Percentiles rank a stretch among this genome's conserved stretches.
Conservation (phyloP, 768 basidiomycete genomes). For the Lyophyllum shimeji region DNA sequence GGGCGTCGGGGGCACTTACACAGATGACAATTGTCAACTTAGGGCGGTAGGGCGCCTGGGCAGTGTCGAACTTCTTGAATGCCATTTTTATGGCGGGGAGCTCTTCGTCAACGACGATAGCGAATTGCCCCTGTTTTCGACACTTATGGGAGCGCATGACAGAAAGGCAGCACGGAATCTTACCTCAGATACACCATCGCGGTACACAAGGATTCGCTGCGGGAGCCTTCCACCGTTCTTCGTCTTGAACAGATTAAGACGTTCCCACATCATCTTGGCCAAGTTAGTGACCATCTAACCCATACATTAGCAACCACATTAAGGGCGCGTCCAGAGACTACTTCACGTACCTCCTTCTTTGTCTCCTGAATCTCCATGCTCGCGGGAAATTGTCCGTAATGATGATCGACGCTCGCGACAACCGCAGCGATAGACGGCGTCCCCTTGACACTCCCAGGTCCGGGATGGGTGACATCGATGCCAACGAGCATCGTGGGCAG, state of each 20-base stretch:
- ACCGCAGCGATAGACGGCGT: slow-evolving; percentile 85
- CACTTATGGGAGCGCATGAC: not conserved
- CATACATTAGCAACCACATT: not conserved
- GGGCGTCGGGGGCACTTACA: slow-evolving; percentile 42
- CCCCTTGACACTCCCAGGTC: slow-evolving; percentile 69
- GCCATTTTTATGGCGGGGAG: slow-evolving; percentile 62
- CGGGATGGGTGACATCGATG: slow-evolving; percentile 82
- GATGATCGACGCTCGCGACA: slow-evolving; percentile 69
- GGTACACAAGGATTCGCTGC: slow-evolving; percentile 66
- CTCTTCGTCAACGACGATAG: slow-evolving; percentile 61
- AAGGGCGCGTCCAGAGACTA: not conserved
- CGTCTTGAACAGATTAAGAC: slow-evolving; percentile 51
- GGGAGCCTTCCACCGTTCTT: slow-evolving; percentile 58
- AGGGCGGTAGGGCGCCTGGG: slow-evolving; percentile 45
- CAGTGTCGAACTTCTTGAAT: slow-evolving; percentile 48
- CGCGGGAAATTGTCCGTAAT: slow-evolving; percentile 71
- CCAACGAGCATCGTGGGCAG: slow-evolving; percentile 79
- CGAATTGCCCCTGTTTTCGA: slow-evolving; percentile 68
- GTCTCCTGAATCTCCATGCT: slow-evolving; percentile 72
- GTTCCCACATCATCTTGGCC: slow-evolving; percentile 62
- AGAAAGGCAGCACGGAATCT: not conserved
- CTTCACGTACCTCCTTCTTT: slow-evolving; percentile 64
- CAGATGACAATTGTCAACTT: slow-evolving; percentile 73
- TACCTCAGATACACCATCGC: slow-evolving; percentile 84
- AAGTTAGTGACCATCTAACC: slow-evolving; percentile 75